Conservation (phyloP, 805 yeast species). For the Lipomyces kockii region DNA sequence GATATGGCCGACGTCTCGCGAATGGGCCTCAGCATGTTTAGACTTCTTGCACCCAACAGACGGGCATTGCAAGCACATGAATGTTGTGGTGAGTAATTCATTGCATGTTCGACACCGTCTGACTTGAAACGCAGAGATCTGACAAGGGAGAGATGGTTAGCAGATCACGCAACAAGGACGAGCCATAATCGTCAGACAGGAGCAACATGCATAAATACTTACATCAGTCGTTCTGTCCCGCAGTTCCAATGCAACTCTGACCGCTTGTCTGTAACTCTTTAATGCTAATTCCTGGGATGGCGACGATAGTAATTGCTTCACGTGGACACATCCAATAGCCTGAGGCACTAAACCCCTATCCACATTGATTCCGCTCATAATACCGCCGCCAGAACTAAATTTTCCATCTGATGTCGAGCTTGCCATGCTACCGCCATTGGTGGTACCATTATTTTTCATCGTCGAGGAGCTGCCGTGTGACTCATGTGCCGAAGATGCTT, state of each 20-base stretch:
- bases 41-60: constrained; percentile 35
- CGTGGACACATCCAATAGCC: constrained; percentile 34
- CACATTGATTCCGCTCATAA: constrained; percentile 4
- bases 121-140: constrained; percentile 28
- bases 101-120: constrained; percentile 35
- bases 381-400: background rate
- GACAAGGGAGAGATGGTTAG: background rate
- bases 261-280: constrained; percentile 36
- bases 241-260: constrained; percentile 29
- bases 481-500: background rate
- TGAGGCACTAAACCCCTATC: constrained; percentile 19
- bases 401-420: background rate
- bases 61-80: constrained; percentile 39
- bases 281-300: constrained; percentile 37
- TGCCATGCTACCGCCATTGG: background rate
- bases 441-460: background rate
- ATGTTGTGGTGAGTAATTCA: constrained; percentile 36
- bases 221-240: constrained; percentile 22
- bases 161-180: background rate
- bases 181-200: background rate
- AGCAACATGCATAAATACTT: background rate
- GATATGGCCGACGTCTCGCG: constrained; percentile 34
- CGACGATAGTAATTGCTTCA: constrained; percentile 35
- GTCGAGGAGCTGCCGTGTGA: background rate
- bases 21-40: constrained; percentile 37